Percentiles rank a stretch among this genome's conserved stretches.
Evolutionary conservation across 176 grass and related monocot genomes (phyloP).

Genomic region (Carex pumila): DNA sequence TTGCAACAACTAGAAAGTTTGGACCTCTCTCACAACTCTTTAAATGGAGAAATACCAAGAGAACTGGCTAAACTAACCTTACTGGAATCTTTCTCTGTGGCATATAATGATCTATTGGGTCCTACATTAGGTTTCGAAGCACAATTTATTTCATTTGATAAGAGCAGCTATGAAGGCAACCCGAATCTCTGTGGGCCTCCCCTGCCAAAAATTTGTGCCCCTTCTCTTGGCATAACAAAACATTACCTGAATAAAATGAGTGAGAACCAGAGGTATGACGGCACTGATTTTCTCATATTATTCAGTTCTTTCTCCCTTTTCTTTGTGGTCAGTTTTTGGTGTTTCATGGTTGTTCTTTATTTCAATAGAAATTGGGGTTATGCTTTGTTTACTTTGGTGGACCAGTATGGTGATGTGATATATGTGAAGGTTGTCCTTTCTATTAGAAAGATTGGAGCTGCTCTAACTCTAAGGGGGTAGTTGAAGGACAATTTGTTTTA

Average conservation of each 20-base stretch:
- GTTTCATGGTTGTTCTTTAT: neutral
- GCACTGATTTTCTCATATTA: neutral
- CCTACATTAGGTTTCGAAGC: neutral
- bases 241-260: neutral
- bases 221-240: neutral
- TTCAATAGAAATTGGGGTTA: neutral
- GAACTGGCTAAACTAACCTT: neutral
- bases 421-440: neutral
- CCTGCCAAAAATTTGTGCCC: neutral
- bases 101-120: constrained; percentile 29
- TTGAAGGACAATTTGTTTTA: neutral
- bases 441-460: neutral
- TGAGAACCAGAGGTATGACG: neutral
- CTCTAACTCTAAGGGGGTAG: neutral
- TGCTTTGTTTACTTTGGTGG: neutral
- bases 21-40: constrained; percentile 23
- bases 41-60: neutral
- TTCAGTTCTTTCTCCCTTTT: neutral
- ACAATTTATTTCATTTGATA: constrained; percentile 15
- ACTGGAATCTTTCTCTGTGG: constrained; percentile 10
- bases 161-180: constrained; percentile 12
- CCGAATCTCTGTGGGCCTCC: neutral
- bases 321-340: neutral
- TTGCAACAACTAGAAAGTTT: constrained; percentile 14
- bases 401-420: neutral